A percentile compares a stretch with the other conserved stretches of the same genome.
phyloP scores from a whole-genome alignment of 805 yeast genomes.

The Myxozyma sirexii region DNA sequence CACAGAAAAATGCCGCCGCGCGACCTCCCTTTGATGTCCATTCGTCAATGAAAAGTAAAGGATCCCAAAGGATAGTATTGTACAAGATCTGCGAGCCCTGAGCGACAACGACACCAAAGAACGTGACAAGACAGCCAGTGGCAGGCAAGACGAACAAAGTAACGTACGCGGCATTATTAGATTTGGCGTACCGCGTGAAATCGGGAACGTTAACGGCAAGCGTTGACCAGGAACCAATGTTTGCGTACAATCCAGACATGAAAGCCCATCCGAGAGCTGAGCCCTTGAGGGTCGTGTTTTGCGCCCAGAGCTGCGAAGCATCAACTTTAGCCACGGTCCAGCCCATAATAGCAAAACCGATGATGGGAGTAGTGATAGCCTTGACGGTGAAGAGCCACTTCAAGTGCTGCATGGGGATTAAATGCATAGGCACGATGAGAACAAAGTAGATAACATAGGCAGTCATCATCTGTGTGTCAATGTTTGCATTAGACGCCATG shows the following conservation, averaged over 20 bases:
- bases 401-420: conserved; percentile 78
- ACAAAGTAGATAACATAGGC: conserved; percentile 83
- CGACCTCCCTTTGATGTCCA: conserved; percentile 34
- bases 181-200: conserved; percentile 51
- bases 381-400: conserved; percentile 84
- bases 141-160: conserved; percentile 18
- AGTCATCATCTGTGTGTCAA: conserved; percentile 58
- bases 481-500: conserved; percentile 27
- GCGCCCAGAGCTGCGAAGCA: conserved; percentile 5
- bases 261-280: conserved; percentile 77
- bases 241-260: conserved; percentile 57
- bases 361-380: conserved; percentile 75
- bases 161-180: conserved; percentile 39
- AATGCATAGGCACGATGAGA: conserved; percentile 74
- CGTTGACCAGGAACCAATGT: conserved; percentile 39
- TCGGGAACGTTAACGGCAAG: conserved; percentile 54
- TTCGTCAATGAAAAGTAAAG: conserved; percentile 22
- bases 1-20: conserved; percentile 34
- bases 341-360: conserved; percentile 77
- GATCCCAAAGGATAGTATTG: conserved; percentile 29
- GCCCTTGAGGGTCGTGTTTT: conserved; percentile 51
- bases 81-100: conserved; percentile 27
- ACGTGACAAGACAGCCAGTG: conserved; percentile 20
- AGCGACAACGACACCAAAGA: conserved; percentile 31
- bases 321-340: conserved; percentile 79